phyloP scores from a whole-genome alignment of 345 rosid species.

The Garcia nutans region DNA sequence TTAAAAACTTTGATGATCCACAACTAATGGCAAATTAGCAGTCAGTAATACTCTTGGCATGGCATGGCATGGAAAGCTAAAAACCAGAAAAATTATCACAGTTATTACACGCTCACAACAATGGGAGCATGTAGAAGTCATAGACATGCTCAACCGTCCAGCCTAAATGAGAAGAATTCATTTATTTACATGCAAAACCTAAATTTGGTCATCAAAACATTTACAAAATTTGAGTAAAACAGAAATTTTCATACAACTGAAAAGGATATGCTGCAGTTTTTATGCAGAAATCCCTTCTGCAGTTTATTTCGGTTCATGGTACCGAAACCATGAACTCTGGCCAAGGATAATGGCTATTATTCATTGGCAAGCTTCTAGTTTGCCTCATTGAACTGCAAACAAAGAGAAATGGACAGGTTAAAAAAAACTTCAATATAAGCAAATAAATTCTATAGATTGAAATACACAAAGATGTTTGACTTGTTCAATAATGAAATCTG shows the following conservation, averaged over 20 bases:
- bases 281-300: background rate
- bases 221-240: constrained; percentile 4
- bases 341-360: constrained; percentile 15
- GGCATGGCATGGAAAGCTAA: background rate
- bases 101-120: background rate
- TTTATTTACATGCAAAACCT: background rate
- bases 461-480: background rate
- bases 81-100: background rate
- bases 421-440: background rate
- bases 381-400: constrained; percentile 24
- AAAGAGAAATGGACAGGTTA: constrained; percentile 1
- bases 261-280: background rate
- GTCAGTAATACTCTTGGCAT: background rate
- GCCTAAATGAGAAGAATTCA: background rate
- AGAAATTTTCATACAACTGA: background rate
- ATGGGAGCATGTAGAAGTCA: background rate
- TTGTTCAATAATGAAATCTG: background rate
- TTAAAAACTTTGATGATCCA: background rate
- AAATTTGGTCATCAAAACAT: background rate
- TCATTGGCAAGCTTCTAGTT: background rate
- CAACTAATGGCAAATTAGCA: background rate
- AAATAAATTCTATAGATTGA: background rate
- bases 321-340: constrained; percentile 34
- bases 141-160: background rate
- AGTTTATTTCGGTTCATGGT: constrained; percentile 20